Base-by-base conservation (phyloP, 192 early-diverging fungal species). In the Coemansia sp. region DNA sequence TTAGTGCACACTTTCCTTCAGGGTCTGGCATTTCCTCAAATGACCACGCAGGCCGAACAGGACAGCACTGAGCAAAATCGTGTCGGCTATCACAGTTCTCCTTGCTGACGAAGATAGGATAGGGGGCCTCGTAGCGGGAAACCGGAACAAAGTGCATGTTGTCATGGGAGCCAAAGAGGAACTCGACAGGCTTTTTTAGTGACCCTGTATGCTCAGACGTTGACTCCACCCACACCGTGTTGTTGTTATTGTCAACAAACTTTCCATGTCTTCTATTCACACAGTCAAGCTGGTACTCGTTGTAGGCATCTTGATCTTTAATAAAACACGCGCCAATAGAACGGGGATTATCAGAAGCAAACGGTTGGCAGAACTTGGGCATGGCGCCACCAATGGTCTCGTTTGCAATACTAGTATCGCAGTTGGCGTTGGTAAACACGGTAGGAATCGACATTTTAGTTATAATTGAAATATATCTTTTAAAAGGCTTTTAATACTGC, bases 171-270 rank as follows among this genome's bases (percentile, higher is more conserved):
- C 14, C 41, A 45, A 45, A 5, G 3, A 2, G 41, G 15, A 45
- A 45, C 41, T 45, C 2, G 14, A 45, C 41, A 45, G 41, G 41
- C 14, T n/a, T 2, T n/a, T 45, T 45, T 3, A 45, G 41, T 35
- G 8, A 8, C 8, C 32, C 32, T 35, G 32, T 35, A 35, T 35
- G 9, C 6, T 35, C 32, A 35, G 32, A 8, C 32, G 32, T 35
- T 35, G 32, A 35, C 14, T 45, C 41, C 1, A 45, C 5, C 41
- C 11, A 15, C 41, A 45, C 41, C 41, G 41, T 45, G 14, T 45
- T n/a, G 41, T n/a, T 45, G 41, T n/a, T n/a, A n/a, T 45, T 45
- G 41, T n/a, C 41, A 45, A 45, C 9, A 45, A 45, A 45, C 41
- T 45, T 45, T 0, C 41, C 41, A n/a, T n/a, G 41, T n/a, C 15